Evolutionary conservation across 495 filamentous ascomycete species (phyloP), one percentile per base, ranked within the genome.

Genomic region (Barbatosphaeria neglecta): DNA sequence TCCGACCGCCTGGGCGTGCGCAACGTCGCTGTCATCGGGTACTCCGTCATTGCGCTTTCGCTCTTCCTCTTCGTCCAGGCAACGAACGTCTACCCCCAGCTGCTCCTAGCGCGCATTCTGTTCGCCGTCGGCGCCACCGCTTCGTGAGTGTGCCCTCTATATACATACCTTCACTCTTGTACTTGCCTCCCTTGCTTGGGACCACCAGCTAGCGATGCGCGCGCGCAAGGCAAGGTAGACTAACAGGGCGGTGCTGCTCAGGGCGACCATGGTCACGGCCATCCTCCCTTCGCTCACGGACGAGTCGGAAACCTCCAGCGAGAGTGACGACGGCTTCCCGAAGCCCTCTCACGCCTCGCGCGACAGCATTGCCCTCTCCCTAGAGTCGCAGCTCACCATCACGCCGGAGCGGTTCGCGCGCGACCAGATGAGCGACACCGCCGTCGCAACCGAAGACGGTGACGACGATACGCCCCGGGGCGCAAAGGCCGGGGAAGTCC

Each of bases 181-280:
- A n/a, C n/a, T n/a, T n/a, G n/a, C n/a, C n/a, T n/a, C n/a, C n/a
- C n/a, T n/a, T n/a, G n/a, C n/a, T n/a, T n/a, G n/a, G n/a, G n/a
- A n/a, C n/a, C n/a, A n/a, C n/a, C n/a, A n/a, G n/a, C n/a, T n/a
- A n/a, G n/a, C n/a, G n/a, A 22, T 41, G 46, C 18, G 31, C 15
- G 19, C 25, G 16, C 18, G 1, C 17, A 13, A 22, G n/a, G n/a
- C n/a, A n/a, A n/a, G n/a, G n/a, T 22, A 50, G 28, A 20, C 39
- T 49, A 46, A 52, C 44, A 17, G n/a, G 18, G 10, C 37, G 47
- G 20, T 42, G 2, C 15, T 17, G 15, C 19, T 20, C 47, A 80
- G 76, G 8, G 74, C 88, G 22, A 97, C 93, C 2, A 99, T 99
- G 92, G 92, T 99, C 23, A 96, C 93, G 5, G 92, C 92, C 1